phyloP scores from a whole-genome alignment of 2,329 filamentous ascomycete genomes.

The Sporothrix inflata region DNA sequence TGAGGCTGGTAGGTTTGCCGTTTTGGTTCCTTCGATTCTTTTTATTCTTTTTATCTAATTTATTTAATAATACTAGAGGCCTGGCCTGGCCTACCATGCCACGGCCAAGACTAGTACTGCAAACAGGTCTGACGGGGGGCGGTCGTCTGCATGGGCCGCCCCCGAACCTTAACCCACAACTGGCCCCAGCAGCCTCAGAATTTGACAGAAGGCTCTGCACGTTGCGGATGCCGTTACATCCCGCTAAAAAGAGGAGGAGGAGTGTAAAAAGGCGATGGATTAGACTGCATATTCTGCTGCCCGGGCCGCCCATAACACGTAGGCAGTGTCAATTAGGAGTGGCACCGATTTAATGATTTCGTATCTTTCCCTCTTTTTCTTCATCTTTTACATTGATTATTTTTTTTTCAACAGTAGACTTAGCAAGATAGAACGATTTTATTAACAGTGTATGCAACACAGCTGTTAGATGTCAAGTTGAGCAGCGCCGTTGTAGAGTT shows the following conservation, averaged over 20 bases:
- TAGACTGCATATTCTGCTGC: slow-evolving; percentile 2
- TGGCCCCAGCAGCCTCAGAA: slow-evolving; percentile 22
- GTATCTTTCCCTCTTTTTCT: neutral
- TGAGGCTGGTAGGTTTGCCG: neutral
- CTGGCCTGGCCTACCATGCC: neutral
- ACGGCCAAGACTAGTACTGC: slow-evolving; percentile 10
- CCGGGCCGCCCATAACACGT: slow-evolving; percentile 4
- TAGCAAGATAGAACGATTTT: too few relatives aligned
- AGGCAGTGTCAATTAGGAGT: neutral
- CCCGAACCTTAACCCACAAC: slow-evolving; percentile 6
- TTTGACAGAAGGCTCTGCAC: slow-evolving; percentile 27
- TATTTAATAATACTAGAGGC: neutral
- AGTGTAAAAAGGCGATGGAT: neutral
- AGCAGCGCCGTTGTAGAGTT: neutral
- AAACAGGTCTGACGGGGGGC: slow-evolving; percentile 13
- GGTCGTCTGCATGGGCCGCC: slow-evolving; percentile 8
- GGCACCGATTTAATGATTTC: neutral
- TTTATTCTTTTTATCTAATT: neutral
- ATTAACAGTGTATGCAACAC: neutral
- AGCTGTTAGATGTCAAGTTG: neutral
- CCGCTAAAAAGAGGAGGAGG: slow-evolving; percentile 19
- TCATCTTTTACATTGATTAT: too few relatives aligned
- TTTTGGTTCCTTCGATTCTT: neutral
- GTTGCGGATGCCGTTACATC: slow-evolving; percentile 25
- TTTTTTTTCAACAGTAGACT: too few relatives aligned